Evolutionary conservation across 306 rosid genomes (phyloP).

Genomic region (Vigna hirtella): DNA sequence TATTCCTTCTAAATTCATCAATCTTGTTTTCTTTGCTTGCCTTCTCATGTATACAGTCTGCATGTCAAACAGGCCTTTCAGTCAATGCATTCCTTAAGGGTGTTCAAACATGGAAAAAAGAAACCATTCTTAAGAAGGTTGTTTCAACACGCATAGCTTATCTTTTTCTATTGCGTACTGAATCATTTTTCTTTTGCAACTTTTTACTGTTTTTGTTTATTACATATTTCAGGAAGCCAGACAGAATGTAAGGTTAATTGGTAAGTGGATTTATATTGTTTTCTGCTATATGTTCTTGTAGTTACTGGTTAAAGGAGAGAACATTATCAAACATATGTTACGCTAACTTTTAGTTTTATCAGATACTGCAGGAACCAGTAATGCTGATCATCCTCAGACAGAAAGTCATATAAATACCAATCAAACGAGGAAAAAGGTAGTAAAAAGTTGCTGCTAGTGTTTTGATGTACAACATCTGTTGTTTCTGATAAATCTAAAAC

Average conservation of each 20-base stretch:
- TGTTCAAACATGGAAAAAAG: conserved; percentile 76
- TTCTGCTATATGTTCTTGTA: background rate
- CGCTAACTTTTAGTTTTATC: conserved; percentile 23
- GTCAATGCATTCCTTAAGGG: conserved; percentile 71
- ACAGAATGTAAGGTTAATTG: conserved; percentile 40
- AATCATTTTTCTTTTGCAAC: background rate
- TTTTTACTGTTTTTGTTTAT: background rate
- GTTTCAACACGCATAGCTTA: background rate
- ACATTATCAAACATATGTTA: background rate
- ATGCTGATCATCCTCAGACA: conserved; percentile 42
- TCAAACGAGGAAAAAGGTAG: conserved; percentile 38
- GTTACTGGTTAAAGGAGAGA: conserved; percentile 1
- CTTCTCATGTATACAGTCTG: conserved; percentile 12
- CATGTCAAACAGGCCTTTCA: conserved; percentile 46
- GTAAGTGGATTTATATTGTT: conserved; percentile 6
- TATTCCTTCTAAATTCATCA: background rate
- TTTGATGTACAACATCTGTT: conserved; percentile 2
- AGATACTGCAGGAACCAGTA: conserved; percentile 36
- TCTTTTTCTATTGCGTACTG: conserved; percentile 2
- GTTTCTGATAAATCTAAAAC: conserved; percentile 23
- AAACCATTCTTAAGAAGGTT: conserved; percentile 66
- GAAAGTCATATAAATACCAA: conserved; percentile 27
- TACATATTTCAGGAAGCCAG: conserved; percentile 63
- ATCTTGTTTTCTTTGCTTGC: background rate
- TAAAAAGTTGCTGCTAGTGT: background rate